Conservation (phyloP, 2,329 filamentous ascomycete species). For the Domatiomyces catenatus region DNA sequence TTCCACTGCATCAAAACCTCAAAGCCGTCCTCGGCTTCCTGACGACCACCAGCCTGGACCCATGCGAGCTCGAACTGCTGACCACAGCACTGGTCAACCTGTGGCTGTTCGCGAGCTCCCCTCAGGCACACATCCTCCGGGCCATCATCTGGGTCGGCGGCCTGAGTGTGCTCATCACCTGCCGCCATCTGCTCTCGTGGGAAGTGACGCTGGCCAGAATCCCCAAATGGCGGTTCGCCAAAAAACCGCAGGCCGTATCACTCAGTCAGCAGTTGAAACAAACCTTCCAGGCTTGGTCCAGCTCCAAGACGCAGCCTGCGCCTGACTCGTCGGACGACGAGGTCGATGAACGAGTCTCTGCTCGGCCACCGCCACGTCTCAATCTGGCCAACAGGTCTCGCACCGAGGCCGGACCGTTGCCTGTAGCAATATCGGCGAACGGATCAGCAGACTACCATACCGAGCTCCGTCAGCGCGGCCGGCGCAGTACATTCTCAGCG, state of each 20-base stretch:
- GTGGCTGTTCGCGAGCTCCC: slow-evolving; percentile 59
- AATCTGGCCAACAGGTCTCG: neutral
- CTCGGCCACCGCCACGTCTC: neutral
- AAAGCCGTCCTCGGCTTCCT: slow-evolving; percentile 60
- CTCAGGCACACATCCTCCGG: slow-evolving; percentile 74
- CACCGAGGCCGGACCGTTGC: neutral
- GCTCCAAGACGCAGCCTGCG: slow-evolving; percentile 1
- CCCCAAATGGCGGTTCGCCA: slow-evolving; percentile 73
- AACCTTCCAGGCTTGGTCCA: neutral
- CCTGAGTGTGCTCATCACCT: slow-evolving; percentile 56
- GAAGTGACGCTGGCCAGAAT: slow-evolving; percentile 74
- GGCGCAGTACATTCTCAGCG: slow-evolving; percentile 10
- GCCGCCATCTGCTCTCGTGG: slow-evolving; percentile 62
- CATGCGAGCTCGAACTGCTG: slow-evolving; percentile 74
- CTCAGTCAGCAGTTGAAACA: neutral
- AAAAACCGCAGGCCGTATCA: slow-evolving; percentile 1
- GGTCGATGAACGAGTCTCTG: neutral
- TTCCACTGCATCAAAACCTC: slow-evolving; percentile 68
- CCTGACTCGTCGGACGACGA: slow-evolving; percentile 1
- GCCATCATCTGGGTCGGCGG: slow-evolving; percentile 75
- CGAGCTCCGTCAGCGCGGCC: neutral
- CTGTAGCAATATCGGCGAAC: neutral
- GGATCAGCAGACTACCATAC: neutral
- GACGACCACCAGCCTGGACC: slow-evolving; percentile 74
- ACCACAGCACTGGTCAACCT: slow-evolving; percentile 71